Evolutionary conservation across 2,329 filamentous ascomycete genomes (phyloP).

Genomic region (Epichloe elymi): DNA sequence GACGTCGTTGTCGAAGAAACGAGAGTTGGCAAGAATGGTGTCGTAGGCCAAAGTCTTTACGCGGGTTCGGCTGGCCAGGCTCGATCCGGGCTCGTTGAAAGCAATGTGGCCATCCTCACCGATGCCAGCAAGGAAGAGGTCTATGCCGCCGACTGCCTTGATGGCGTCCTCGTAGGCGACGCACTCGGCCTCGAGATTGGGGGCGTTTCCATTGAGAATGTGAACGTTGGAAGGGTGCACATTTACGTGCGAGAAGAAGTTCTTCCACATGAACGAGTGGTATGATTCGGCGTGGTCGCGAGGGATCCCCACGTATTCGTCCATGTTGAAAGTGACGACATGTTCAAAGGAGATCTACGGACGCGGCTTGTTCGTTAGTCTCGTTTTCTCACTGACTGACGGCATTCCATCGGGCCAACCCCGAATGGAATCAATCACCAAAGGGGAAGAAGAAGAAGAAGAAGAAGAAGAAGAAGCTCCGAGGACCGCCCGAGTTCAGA

Average conservation of each 20-base stretch:
- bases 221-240: conserved; percentile 72
- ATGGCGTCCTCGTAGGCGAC: conserved; percentile 70
- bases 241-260: conserved; percentile 80
- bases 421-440: not conserved
- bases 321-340: conserved; percentile 91
- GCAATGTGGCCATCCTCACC: conserved; percentile 80
- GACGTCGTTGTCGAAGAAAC: conserved; percentile 69
- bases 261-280: conserved; percentile 86
- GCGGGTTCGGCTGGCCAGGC: conserved; percentile 61
- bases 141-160: conserved; percentile 60
- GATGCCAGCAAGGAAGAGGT: conserved; percentile 75
- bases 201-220: conserved; percentile 70
- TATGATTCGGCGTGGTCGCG: conserved; percentile 77
- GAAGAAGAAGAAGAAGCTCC: too few species aligned
- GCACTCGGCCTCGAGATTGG: conserved; percentile 64
- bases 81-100: conserved; percentile 82
- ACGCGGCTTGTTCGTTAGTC: not conserved
- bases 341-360: conserved; percentile 65
- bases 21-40: conserved; percentile 72
- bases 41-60: conserved; percentile 83
- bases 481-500: too few species aligned
- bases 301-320: conserved; percentile 77
- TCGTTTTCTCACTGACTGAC: conserved; percentile 1
- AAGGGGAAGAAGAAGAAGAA: too few species aligned
- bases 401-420: not conserved